phyloP scores from a whole-genome alignment of 768 basidiomycete genomes.

The Amanita jacksonii region DNA sequence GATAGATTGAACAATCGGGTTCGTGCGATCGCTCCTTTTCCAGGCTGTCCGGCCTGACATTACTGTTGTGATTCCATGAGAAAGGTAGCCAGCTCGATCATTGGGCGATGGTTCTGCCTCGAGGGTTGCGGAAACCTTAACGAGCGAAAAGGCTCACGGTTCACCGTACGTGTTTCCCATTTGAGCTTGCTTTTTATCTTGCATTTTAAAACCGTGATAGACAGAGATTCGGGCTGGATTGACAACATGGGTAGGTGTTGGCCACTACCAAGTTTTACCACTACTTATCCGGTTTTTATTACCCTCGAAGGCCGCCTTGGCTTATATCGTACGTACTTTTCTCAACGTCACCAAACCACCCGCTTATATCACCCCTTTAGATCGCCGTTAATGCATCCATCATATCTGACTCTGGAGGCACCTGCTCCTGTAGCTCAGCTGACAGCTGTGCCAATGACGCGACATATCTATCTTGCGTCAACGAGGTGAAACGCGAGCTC shows the following conservation, averaged over 20 bases:
- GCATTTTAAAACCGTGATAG: slow-evolving; percentile 21
- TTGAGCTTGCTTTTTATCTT: not conserved
- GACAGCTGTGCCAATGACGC: slow-evolving; percentile 47
- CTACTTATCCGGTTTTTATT: not conserved
- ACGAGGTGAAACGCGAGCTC: slow-evolving; percentile 61
- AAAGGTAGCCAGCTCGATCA: slow-evolving; percentile 36
- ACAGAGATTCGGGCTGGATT: slow-evolving; percentile 73
- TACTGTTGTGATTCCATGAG: too few species aligned
- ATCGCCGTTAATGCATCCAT: slow-evolving; percentile 84
- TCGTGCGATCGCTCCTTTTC: too few species aligned
- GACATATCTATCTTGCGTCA: slow-evolving; percentile 46
- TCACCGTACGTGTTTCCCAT: slow-evolving; percentile 29
- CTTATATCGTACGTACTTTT: slow-evolving; percentile 55
- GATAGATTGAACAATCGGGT: not conserved
- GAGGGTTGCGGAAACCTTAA: slow-evolving; percentile 61
- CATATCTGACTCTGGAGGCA: slow-evolving; percentile 66
- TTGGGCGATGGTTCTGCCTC: slow-evolving; percentile 63
- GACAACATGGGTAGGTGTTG: slow-evolving; percentile 66
- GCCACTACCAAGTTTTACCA: not conserved
- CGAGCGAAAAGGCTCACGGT: slow-evolving; percentile 55
- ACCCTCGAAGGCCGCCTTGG: slow-evolving; percentile 65
- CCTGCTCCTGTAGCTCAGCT: slow-evolving; percentile 61
- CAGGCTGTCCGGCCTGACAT: too few species aligned
- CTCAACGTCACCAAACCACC: not conserved
- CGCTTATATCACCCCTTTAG: slow-evolving; percentile 21